phyloP scores from a whole-genome alignment of 805 yeast genomes.

The Wickerhamiella parazyma region DNA sequence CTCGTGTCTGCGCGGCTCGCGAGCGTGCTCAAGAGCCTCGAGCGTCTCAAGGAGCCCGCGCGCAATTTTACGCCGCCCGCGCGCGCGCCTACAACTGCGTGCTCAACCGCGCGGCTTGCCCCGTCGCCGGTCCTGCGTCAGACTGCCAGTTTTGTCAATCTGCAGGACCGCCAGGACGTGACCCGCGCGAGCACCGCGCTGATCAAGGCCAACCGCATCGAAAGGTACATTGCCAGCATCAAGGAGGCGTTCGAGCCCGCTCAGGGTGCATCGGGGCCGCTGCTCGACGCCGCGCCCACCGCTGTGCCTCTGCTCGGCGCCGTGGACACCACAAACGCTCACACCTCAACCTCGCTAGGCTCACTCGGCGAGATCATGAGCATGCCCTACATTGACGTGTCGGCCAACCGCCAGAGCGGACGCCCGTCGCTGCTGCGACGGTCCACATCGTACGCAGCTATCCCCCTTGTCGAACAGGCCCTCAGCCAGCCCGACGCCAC shows the following conservation, averaged over 20 bases:
- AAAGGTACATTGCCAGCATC: slow-evolving; percentile 1
- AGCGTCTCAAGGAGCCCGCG: slow-evolving; percentile 7
- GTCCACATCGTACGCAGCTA: slow-evolving; percentile 12
- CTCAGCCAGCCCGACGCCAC: slow-evolving; percentile 3
- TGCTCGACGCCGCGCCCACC: not conserved
- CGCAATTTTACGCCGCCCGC: slow-evolving; percentile 2
- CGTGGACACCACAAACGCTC: too few relatives aligned
- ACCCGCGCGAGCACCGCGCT: not conserved
- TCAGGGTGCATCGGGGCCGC: too few relatives aligned
- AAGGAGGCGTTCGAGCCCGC: slow-evolving; percentile 6
- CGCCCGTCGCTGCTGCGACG: slow-evolving; percentile 13
- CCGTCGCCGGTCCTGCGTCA: not conserved
- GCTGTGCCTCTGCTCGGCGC: slow-evolving; percentile 8
- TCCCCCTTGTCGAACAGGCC: slow-evolving; percentile 8
- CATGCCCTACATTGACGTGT: slow-evolving; percentile 21
- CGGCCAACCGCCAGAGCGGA: slow-evolving; percentile 1
- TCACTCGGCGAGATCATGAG: slow-evolving; percentile 21
- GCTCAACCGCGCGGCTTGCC: too few relatives aligned
- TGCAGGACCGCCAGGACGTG: slow-evolving; percentile 2
- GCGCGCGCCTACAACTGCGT: not conserved
- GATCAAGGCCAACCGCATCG: not conserved
- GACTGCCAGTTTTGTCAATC: not conserved
- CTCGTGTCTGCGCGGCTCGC: slow-evolving; percentile 15
- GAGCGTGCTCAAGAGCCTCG: slow-evolving; percentile 14
- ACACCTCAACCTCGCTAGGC: not conserved